Base-by-base conservation (phyloP, 2,329 filamentous ascomycete genomes). In the Monilinia laxa region DNA sequence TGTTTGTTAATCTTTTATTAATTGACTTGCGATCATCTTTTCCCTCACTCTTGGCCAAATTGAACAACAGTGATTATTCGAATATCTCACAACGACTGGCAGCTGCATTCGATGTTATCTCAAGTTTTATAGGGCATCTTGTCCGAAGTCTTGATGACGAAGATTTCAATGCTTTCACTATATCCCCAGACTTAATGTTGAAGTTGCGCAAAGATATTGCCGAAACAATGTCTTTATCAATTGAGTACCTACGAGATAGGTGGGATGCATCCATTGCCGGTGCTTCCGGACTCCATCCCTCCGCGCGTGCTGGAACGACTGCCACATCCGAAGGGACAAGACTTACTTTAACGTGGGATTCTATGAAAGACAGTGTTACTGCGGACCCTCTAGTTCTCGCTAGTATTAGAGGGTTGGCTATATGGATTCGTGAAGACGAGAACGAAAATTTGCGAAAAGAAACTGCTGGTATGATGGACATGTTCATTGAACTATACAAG, bases 381-480 rank as follows among this genome's bases (percentile, higher is more conserved):
- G 78, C 81, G 9, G 88, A 91, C 71, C 82, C 85, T 1, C 79
- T 90, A 10, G 79, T 88, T 1, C 80, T 88, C 2, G 83, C 87
- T 3, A 82, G 84, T 0, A 76, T 90, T 28, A 79, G 85, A 55
- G 78, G 84, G 0, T 73, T 90, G 40, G 82, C 86, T 0, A 80
- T 90, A 23, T 91, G 89, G 89, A 78, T 90, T n/a, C 80, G 85
- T 10, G 88, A 91, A 69, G 88, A 91, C 66, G 87, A 90, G 52
- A 86, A 86, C 52, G 83, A 86, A 18, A 76, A 79, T 10, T 73
- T 90, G 51, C 79, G 86, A 14, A 82, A 72, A 62, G 76, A 77
- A 64, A 72, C 70, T 14, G 81, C 82, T 0, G 87, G 86, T 0
- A 76, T 90, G 60, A 82, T 81, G 68, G 88, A 90, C 70, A 83